These are phyloP conservation scores for Dioscorea dumetorum DNA, from an alignment of 106 monocot genomes.

Conservation along the genomic window DNA sequence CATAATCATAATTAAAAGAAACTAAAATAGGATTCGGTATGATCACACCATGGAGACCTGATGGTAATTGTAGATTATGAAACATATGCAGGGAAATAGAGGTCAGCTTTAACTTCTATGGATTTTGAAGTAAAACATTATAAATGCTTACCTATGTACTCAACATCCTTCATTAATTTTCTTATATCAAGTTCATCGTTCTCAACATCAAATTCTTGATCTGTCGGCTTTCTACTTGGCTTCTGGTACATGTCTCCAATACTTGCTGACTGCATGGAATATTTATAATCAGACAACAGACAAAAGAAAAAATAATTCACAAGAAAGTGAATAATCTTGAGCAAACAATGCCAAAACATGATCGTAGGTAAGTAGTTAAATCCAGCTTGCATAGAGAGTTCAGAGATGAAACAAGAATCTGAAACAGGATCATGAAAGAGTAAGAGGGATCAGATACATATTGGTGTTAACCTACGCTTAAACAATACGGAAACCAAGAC, in stretches of 20 bases:
- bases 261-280: background rate
- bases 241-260: constrained; percentile 4
- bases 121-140: background rate
- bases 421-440: too few relatives aligned
- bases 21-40: background rate
- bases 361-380: too few relatives aligned
- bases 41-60: background rate
- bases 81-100: background rate
- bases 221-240: background rate
- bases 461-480: too few relatives aligned
- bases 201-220: background rate
- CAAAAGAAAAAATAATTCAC: too few relatives aligned
- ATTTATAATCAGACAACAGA: background rate
- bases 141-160: background rate
- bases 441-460: too few relatives aligned
- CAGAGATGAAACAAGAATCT: too few relatives aligned
- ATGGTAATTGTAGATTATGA: background rate
- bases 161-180: background rate
- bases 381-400: too few relatives aligned
- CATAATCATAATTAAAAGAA: background rate
- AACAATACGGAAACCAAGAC: too few relatives aligned
- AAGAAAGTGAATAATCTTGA: too few relatives aligned
- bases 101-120: background rate
- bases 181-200: constrained; percentile 4
- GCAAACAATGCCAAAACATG: too few relatives aligned